Conservation (phyloP, 176 grass and related monocot genomes). For the Rhipidocladum racemiflorum region DNA sequence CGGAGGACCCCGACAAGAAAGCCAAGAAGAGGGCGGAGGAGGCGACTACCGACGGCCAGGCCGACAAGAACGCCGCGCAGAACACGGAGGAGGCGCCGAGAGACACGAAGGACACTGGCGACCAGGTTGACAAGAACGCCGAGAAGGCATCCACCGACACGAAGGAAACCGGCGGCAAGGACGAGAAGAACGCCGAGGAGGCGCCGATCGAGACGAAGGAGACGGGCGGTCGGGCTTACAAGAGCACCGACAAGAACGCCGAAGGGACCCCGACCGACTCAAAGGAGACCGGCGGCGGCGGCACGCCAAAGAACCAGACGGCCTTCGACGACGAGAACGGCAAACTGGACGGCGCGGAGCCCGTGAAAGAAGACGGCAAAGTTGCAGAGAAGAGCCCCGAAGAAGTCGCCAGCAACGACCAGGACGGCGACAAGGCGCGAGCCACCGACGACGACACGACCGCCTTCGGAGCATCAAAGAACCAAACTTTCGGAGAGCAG, state of each 20-base stretch:
- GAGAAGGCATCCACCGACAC: neutral
- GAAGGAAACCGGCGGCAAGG: neutral
- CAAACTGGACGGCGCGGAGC: neutral
- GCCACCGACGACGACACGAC: conserved; percentile 12
- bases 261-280: too few relatives aligned
- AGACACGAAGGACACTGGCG: neutral
- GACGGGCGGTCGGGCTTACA: too few relatives aligned
- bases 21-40: conserved; percentile 24
- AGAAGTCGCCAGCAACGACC: neutral
- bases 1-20: conserved; percentile 44
- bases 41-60: neutral
- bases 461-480: neutral
- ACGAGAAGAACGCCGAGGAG: neutral
- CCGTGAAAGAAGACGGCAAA: conserved; percentile 24
- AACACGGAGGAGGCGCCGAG: neutral
- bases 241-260: too few relatives aligned
- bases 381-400: neutral
- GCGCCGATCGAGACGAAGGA: too few relatives aligned
- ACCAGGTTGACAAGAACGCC: neutral
- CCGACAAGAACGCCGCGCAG: neutral
- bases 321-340: conserved; percentile 33
- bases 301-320: conserved; percentile 14
- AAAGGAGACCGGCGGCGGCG: neutral
- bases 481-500: neutral
- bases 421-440: conserved; percentile 3